Base-by-base conservation (phyloP, 1,139 yeast species). In the Yarrowia galli region DNA sequence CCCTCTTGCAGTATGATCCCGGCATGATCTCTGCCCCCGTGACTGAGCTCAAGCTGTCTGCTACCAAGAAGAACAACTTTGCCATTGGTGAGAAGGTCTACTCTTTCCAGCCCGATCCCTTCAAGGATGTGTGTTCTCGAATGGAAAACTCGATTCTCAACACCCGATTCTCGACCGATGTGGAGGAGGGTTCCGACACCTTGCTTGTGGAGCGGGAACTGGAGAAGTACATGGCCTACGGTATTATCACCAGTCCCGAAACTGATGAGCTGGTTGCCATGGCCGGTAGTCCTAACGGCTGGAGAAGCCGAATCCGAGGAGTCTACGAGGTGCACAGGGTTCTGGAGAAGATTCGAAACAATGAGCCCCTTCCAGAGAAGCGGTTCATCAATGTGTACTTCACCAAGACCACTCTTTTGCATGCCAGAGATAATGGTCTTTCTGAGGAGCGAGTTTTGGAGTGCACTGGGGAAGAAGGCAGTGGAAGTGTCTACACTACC, bases 361-460 rank as follows among this genome's bases (percentile, higher is more conserved):
- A 86, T 36, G 78, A 75, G 20, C 76, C 80, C 49, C 92, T 95
- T 2, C 79, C 81, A 48, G 83, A 86, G 7, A 61, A 46, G 9
- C 80, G 90, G 70, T 88, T 91, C 67, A 82, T 93, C 67, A 97
- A 92, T 74, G 88, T 91, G 54, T 97, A 91, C 73, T 88, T 91
- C 73, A 84, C 85, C 42, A 82, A 92, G 0, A 81, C 89, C 65
- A 84, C 91, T 0, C 82, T 92, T 25, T 83, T 88, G 36, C 89
- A 88, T 73, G 97, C 97, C 2, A 86, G 97, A 77, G 85, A 91
- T 63, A 84, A 92, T 74, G 97, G 97, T 22, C 96, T 92, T 25
- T 85, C 95, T 0, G 95, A 90, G 73, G 87, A 86, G 51, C 91
- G 97, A 75, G 82, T 48, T 82, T 81, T 72, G 84, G 91, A 75